Base-by-base conservation (phyloP, 306 rosid species). In the Vigna angularis region DNA sequence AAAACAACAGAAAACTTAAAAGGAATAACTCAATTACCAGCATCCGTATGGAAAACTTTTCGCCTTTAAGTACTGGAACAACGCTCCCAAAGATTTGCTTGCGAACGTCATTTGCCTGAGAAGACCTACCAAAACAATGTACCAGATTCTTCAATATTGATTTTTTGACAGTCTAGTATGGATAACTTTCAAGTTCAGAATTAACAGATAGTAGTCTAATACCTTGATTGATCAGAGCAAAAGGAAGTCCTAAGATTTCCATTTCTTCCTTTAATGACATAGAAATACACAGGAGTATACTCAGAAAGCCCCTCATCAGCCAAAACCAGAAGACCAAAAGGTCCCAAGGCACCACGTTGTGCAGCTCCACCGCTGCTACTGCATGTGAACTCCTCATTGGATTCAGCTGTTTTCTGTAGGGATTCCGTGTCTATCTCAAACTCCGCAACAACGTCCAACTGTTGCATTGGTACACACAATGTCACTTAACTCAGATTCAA, bases 161-260 rank as follows among this genome's bases (percentile, higher is more conserved):
- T 14, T 69, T 66, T 75, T 40, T 49, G 6, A 20, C 36, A 55
- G 10, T 64, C 7, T 5, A 45, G 9, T 40, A 9, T 18, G 3
- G 15, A 68, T 22, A 32, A 68, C 11, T 59, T 64, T 24, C n/a
- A 71, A 30, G 52, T 52, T 18, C 6, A 11, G 17, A 44, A 66
- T 18, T 55, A 55, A 30, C 4, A 50, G 26, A 14, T 70, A 58
- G 30, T 2, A 45, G 15, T 59, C 49, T 18, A 71, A 62, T 78
- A 94, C 98, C 92, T 89, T 76, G 92, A 70, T 62, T 92, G 97
- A 75, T 95, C 98, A 7, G 89, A 75, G 70, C 98, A 95, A 61
- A 90, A 87, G 36, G 73, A 86, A 36, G 96, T 90, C 79, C 71
- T 81, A 34, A 92, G 86, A 66, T 64, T 81, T 80, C 93, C 95